Evolutionary conservation across 352 stramenopile genomes (phyloP), one percentile per base, ranked within the genome.

Genomic region (Globisporangium paddicum): DNA sequence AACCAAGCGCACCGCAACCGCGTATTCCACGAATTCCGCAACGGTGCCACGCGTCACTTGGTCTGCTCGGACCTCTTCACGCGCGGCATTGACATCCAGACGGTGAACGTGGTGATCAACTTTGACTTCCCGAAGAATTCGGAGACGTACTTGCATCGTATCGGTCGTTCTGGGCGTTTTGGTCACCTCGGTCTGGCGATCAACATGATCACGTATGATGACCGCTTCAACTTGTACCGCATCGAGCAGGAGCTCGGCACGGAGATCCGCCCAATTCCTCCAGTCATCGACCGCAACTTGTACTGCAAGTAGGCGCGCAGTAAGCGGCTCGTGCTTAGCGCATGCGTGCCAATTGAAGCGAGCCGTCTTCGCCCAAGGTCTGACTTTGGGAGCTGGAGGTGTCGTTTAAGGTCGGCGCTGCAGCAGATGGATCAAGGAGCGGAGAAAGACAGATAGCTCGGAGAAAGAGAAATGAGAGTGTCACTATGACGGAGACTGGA

Each of bases 81-180:
- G 51, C 91, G 98, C 55, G 98, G 98, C 71, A 99, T 99, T 57
- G 97, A 99, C 72, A 99, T 99, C 72, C 96, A 99, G 79, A 98
- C 94, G 52, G 98, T 99, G 21, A 99, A 99, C 70, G 96, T 99
- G n/a, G 98, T 99, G 37, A 99, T 99, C 77, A 99, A 99, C 80
- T 99, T 99, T 72, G 98, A 99, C 79, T 99, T 99, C 72, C 98
- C 98, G 13, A 98, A 99, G 76, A 99, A 99, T 77, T 97, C 90
- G 26, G 97, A 99, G 77, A 99, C 97, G 21, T 99, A 99, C 62
- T 79, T 99, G 46, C 98, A 99, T 72, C 93, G 98, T 48, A 99
- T 99, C 63, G 98, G 98, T 64, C 86, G 98, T 50, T 99, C 96
- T 11, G 98, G 97, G 52, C 90, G 98, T 32, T 99, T 99, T 67